Evolutionary conservation across 805 yeast species (phyloP), one percentile per base, ranked within the genome.

Genomic region (Candida tibetensis): DNA sequence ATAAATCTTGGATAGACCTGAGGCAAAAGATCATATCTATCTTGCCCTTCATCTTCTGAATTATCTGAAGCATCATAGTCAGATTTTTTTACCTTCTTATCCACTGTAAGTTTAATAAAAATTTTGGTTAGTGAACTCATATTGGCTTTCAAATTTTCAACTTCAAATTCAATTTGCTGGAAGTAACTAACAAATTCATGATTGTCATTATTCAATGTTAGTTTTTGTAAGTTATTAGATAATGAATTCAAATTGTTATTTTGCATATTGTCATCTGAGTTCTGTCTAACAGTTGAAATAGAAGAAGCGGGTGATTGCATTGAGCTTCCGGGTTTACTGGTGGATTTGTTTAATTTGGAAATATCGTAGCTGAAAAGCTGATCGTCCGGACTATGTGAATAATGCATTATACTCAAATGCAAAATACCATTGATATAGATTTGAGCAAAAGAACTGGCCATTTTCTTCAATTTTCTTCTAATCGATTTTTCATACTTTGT

Each of bases 1-100:
- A 85, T 60, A 49, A 84, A 81, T 42, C 93, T 68, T 6, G 93
- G 89, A 46, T 80, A 77, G 2, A 81, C 62, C 53, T 82, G 83
- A 0, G 91, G 93, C 25, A 82, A 44, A 12, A 60, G 36, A 33
- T 66, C 59, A 43, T 49, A 58, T 16, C 72, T 44, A 23, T 62
- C 66, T 35, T 58, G 62, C 4, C 69, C 57, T 28, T 52, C 58
- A 10, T 50, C 58, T n/a, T 47, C 51, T 0, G 69, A 59, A 4
- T 50, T 56, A 40, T 65, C 72, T 2, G 70, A 60, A 3, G 59
- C 57, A 42, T 65, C 66, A 44, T 69, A 69, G 41, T 69, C 73
- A 2, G 58, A 51, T 3, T 45, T 39, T 23, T 48, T 49, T 4
- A 66, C 60, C 28, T 42, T 50, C 36, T 67, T 68, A 31, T 58